Evolutionary conservation across 2,329 filamentous ascomycete species (phyloP).

Genomic region (Fusarium heterosporum): DNA sequence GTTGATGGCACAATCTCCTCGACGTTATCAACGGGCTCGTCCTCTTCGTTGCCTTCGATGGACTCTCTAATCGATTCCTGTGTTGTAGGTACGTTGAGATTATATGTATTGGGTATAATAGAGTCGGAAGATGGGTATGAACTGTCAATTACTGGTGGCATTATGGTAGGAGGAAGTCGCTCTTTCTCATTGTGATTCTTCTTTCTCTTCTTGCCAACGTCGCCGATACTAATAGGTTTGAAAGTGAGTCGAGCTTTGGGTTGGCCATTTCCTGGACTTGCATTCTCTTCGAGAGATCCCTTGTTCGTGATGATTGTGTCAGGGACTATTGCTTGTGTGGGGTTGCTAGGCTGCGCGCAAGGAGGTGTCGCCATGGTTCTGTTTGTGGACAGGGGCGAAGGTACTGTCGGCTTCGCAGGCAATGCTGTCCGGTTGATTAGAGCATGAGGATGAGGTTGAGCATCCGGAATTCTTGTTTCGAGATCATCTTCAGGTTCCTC

Average conservation of each 20-base stretch:
- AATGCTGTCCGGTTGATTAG: conserved; percentile 46
- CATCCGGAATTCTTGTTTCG: conserved; percentile 53
- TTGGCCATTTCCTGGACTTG: conserved; percentile 14
- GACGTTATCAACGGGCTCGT: conserved; percentile 1
- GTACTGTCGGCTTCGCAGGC: conserved; percentile 26
- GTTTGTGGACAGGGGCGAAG: conserved; percentile 32
- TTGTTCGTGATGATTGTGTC: conserved; percentile 28
- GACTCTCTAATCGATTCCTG: conserved; percentile 40
- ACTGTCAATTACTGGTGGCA: conserved; percentile 37
- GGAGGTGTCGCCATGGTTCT: conserved; percentile 46
- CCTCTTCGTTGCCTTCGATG: conserved; percentile 38
- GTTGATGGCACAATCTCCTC: conserved; percentile 28
- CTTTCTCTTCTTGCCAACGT: conserved; percentile 34
- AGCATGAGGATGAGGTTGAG: conserved; percentile 28
- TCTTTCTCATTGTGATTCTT: conserved; percentile 19
- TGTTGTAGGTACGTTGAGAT: conserved; percentile 33
- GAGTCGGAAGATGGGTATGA: conserved; percentile 50
- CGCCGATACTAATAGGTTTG: conserved; percentile 34
- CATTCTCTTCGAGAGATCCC: not conserved
- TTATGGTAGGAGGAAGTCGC: conserved; percentile 45
- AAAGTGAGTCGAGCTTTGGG: conserved; percentile 45
- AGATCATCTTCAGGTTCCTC: conserved; percentile 52
- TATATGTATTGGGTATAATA: conserved; percentile 45
- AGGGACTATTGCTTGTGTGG: conserved; percentile 38
- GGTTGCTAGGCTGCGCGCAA: conserved; percentile 49